phyloP scores from a whole-genome alignment of 2,329 filamentous ascomycete genomes.

The Lecanosticta acicola region DNA sequence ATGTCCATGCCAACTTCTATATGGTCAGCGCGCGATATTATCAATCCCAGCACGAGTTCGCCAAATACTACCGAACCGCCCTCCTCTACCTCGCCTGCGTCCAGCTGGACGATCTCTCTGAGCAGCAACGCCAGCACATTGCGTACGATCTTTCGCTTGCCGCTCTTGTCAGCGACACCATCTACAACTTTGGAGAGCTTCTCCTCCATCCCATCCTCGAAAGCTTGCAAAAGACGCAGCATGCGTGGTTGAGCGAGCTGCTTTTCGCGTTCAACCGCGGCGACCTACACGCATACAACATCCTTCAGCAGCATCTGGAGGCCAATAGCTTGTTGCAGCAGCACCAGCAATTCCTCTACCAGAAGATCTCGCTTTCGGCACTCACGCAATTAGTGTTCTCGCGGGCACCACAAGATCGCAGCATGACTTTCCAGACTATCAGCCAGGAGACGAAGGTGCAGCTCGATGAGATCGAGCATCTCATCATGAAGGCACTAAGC shows the following conservation, averaged over 20 bases:
- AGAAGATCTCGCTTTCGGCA: conserved; percentile 96
- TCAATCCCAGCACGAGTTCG: conserved; percentile 83
- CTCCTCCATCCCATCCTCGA: conserved; percentile 94
- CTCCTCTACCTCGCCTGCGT: conserved; percentile 97
- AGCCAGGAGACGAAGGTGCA: conserved; percentile 87
- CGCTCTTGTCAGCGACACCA: conserved; percentile 85
- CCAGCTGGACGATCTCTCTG: conserved; percentile 67
- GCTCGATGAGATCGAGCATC: conserved; percentile 87
- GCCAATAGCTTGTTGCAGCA: conserved; percentile 73
- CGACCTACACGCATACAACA: conserved; percentile 81
- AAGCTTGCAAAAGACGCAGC: conserved; percentile 65
- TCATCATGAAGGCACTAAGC: conserved; percentile 98
- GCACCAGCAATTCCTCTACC: conserved; percentile 78
- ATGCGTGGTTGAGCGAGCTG: conserved; percentile 89
- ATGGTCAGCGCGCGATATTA: conserved; percentile 92
- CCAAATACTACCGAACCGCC: conserved; percentile 94
- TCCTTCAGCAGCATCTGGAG: conserved; percentile 63
- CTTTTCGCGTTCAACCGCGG: conserved; percentile 97
- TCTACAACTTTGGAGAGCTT: conserved; percentile 99
- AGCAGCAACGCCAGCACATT: conserved; percentile 69
- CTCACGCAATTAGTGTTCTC: conserved; percentile 95
- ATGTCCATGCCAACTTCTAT: conserved; percentile 96
- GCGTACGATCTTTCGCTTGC: conserved; percentile 92
- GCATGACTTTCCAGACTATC: conserved; percentile 87
- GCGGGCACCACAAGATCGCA: conserved; percentile 87